These are phyloP conservation scores for Backusella australiensis DNA, from an alignment of 192 early-diverging fungal species.

Conservation along the genomic window DNA sequence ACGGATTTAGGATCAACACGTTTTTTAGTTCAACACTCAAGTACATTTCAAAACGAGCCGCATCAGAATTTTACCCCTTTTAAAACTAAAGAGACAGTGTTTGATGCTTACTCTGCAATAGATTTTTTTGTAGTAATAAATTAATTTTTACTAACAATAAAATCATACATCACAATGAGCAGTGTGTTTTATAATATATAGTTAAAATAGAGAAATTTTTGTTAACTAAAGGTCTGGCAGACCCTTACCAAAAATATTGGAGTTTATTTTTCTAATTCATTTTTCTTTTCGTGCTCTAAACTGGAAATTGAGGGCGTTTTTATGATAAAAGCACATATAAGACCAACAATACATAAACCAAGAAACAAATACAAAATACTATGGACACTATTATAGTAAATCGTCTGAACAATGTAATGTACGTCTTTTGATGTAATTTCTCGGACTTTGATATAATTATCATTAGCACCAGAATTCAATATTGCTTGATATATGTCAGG, in stretches of 20 bases:
- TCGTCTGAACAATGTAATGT: neutral
- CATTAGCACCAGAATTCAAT: neutral
- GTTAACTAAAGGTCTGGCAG: too few relatives aligned
- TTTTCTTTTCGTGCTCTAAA: neutral
- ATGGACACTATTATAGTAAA: neutral
- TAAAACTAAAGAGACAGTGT: too few relatives aligned
- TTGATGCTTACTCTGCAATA: too few relatives aligned
- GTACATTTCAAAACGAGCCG: too few relatives aligned
- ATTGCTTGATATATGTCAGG: neutral
- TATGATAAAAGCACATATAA: neutral
- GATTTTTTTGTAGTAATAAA: too few relatives aligned
- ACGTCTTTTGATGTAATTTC: neutral
- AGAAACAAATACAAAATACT: neutral
- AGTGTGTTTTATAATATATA: too few relatives aligned
- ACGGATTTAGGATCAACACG: neutral
- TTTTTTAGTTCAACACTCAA: neutral
- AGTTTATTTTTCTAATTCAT: neutral
- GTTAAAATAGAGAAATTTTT: too few relatives aligned
- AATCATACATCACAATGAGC: too few relatives aligned
- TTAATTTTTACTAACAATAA: too few relatives aligned
- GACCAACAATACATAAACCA: neutral
- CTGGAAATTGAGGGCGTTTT: neutral
- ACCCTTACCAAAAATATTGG: too few relatives aligned
- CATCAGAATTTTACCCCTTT: too few relatives aligned
- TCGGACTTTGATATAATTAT: neutral